These are phyloP conservation scores for Beta macrorhiza DNA, from an alignment of 179 eudicot species.

Conservation along the genomic window DNA sequence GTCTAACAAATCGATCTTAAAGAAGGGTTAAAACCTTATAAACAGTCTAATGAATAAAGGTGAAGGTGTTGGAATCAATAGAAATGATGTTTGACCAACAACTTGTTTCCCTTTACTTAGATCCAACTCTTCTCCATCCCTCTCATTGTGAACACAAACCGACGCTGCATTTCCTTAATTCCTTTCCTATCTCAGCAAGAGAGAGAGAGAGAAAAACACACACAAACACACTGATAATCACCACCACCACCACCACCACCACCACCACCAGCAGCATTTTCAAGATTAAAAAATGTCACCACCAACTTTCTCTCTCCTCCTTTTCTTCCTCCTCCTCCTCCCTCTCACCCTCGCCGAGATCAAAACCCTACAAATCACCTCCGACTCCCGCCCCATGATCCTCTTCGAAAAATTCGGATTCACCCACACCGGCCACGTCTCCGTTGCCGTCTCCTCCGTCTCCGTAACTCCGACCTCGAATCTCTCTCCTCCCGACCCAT, in stretches of 20 bases:
- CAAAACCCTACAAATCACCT: constrained; percentile 54
- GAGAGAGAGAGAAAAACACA: too few relatives aligned
- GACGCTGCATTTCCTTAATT: too few relatives aligned
- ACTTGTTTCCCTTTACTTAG: too few relatives aligned
- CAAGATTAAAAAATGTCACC: neutral
- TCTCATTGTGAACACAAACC: neutral
- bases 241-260: neutral
- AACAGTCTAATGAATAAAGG: too few relatives aligned
- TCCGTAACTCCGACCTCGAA: constrained; percentile 57
- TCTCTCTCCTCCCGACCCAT: constrained; percentile 47
- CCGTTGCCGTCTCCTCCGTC: constrained; percentile 59
- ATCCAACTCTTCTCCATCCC: too few relatives aligned
- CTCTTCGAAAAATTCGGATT: constrained; percentile 89
- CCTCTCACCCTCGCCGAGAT: constrained; percentile 54
- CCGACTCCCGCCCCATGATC: constrained; percentile 76
- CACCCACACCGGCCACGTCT: constrained; percentile 68
- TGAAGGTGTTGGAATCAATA: too few relatives aligned
- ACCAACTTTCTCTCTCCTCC: constrained; percentile 22
- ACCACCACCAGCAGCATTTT: neutral
- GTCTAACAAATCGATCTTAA: too few relatives aligned
- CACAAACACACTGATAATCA: neutral
- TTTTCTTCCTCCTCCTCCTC: constrained; percentile 15
- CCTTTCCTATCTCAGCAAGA: too few relatives aligned
- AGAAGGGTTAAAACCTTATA: too few relatives aligned
- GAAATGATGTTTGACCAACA: too few relatives aligned